Evolutionary conservation across 176 grass and related monocot genomes (phyloP), one percentile per base, ranked within the genome.

Genomic region (Lolium rigidum): DNA sequence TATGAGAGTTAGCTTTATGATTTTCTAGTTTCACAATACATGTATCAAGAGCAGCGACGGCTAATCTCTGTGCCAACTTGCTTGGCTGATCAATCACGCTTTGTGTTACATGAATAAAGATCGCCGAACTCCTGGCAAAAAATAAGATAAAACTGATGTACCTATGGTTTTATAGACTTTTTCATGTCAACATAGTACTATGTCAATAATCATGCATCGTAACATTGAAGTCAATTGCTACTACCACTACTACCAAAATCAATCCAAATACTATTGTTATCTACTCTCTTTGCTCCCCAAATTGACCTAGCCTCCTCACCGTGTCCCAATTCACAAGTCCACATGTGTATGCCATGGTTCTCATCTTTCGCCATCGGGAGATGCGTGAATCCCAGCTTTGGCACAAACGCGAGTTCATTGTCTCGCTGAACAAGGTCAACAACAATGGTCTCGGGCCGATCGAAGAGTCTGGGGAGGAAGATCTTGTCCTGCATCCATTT

Each of bases 401-500:
- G 76, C 20, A 78, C 31, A 38, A 78, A 78, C 9, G 54, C 76
- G 2, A 14, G 3, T 2, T 78, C 54, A 5, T 35, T 10, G 1
- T 59, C 31, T 0, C 51, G 31, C 1, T 2, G 6, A 58, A 78
- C 75, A 59, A 78, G 26, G 2, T 78, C 54, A 28, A 13, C 73
- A 58, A 13, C 28, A 55, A 78, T 12, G 10, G 18, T 78, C 75
- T 78, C 52, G 0, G 51, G 75, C 31, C 31, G 21, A 10, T 76
- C 74, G 0, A 35, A 35, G 7, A 76, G 4, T 28, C 22, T 35
- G 1, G 25, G 74, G 8, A 76, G 51, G 18, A 70, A 74, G 7
- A 74, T 2, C 38, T 26, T 83, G 35, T 83, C 59, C 54, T 46
- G 49, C 81, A 83, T 83, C 48, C 67, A 73, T 9, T 73, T 59